Evolutionary conservation across 2,329 filamentous ascomycete genomes (phyloP).

Genomic region (Fusarium aywerte): DNA sequence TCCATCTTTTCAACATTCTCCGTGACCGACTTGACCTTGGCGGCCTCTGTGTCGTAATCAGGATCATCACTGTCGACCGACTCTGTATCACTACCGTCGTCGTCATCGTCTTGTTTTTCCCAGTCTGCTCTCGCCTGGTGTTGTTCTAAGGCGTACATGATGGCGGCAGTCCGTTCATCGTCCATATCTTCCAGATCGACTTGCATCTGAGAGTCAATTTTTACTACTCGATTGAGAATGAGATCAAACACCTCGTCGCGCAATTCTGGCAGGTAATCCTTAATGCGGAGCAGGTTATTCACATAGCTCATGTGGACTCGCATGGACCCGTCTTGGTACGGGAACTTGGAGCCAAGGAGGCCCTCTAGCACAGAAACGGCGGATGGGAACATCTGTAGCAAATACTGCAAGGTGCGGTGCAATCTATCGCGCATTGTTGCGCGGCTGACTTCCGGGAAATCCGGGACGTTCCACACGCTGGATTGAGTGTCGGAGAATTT

Average conservation of each 20-base stretch:
- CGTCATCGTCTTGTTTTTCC: conserved; percentile 64
- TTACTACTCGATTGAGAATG: conserved; percentile 87
- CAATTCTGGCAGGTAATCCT: conserved; percentile 80
- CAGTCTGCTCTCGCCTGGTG: conserved; percentile 47
- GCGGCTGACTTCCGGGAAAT: conserved; percentile 69
- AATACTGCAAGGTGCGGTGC: conserved; percentile 78
- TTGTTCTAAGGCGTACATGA: conserved; percentile 64
- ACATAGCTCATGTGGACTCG: conserved; percentile 89
- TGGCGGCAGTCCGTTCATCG: conserved; percentile 82
- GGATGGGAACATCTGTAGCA: conserved; percentile 84
- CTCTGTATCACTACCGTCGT: conserved; percentile 72
- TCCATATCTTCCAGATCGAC: conserved; percentile 92
- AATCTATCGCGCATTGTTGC: conserved; percentile 76
- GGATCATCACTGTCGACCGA: conserved; percentile 77
- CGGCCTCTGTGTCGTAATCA: conserved; percentile 70
- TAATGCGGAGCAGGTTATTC: conserved; percentile 81
- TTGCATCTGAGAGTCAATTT: conserved; percentile 95
- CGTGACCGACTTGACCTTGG: conserved; percentile 76
- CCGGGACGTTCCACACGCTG: conserved; percentile 60
- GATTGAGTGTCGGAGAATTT: conserved; percentile 71
- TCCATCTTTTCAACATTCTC: conserved; percentile 93
- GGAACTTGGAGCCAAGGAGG: conserved; percentile 75
- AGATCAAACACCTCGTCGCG: conserved; percentile 83
- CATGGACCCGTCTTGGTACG: conserved; percentile 79
- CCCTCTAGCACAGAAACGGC: conserved; percentile 76